Conservation (phyloP, 1,284 basidiomycete species). For the Ceratobasidium theobromae region DNA sequence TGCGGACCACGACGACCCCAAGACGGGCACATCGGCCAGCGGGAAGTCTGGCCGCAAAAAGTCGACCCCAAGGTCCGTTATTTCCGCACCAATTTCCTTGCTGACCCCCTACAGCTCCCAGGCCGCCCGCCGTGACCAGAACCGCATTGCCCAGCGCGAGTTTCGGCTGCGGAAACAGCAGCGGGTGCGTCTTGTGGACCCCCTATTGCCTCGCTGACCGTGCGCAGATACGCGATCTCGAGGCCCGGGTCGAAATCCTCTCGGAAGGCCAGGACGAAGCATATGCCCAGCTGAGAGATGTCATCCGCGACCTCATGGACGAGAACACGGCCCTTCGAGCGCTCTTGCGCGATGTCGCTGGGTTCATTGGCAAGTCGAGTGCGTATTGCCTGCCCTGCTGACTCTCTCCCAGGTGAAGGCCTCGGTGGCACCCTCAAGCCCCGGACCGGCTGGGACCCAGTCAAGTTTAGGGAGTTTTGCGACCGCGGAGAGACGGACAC, state of each 20-base stretch:
- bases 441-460: constrained; percentile 73
- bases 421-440: constrained; percentile 66
- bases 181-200: constrained; percentile 49
- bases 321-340: constrained; percentile 84
- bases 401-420: constrained; percentile 58
- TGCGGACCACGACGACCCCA: background rate
- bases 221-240: constrained; percentile 82
- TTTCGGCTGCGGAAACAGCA: constrained; percentile 89
- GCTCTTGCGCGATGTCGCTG: constrained; percentile 70
- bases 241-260: constrained; percentile 86
- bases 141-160: constrained; percentile 89
- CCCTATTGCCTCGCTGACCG: background rate
- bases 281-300: constrained; percentile 74
- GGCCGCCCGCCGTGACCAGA: constrained; percentile 83
- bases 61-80: constrained; percentile 32
- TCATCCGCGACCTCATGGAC: constrained; percentile 83
- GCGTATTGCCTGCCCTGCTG: background rate
- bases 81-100: background rate
- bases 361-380: constrained; percentile 59
- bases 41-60: constrained; percentile 32
- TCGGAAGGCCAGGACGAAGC: constrained; percentile 89
- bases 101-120: constrained; percentile 59
- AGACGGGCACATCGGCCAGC: background rate
- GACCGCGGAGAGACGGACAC: constrained; percentile 88
- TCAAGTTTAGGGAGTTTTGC: constrained; percentile 76